Evolutionary conservation across 2,329 filamentous ascomycete genomes (phyloP).

Genomic region (Albifimbria verrucaria): DNA sequence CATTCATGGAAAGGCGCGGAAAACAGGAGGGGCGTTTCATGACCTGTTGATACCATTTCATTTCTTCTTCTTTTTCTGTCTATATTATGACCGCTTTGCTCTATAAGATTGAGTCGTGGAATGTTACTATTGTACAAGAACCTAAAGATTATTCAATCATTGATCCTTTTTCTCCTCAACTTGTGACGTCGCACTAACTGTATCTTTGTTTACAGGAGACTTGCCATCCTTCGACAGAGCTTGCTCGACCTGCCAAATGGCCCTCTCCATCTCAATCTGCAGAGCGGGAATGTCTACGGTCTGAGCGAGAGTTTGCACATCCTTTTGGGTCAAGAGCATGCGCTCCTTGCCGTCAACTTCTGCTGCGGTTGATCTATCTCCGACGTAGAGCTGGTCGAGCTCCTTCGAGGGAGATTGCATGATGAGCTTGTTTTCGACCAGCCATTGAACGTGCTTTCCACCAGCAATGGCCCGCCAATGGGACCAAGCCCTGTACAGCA

Average conservation of each 20-base stretch:
- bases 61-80: not conserved
- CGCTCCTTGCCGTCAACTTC: constrained; percentile 25
- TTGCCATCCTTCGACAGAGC: constrained; percentile 39
- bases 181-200: not conserved
- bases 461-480: constrained; percentile 86
- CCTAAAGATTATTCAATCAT: constrained; percentile 2
- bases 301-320: constrained; percentile 57
- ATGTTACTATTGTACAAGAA: not conserved
- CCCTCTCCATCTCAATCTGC: constrained; percentile 69
- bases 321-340: constrained; percentile 44
- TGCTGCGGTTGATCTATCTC: constrained; percentile 30
- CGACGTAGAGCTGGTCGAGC: constrained; percentile 71
- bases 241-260: constrained; percentile 68
- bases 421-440: constrained; percentile 71
- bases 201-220: constrained; percentile 8
- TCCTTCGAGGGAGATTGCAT: constrained; percentile 60
- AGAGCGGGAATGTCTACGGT: constrained; percentile 67
- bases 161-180: constrained; percentile 10
- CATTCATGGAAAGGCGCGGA: too few relatives aligned
- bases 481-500: constrained; percentile 86
- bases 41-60: not conserved
- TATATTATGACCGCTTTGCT: not conserved
- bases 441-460: constrained; percentile 79
- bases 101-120: not conserved
- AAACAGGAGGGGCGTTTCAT: not conserved